A percentile compares a stretch with the other conserved stretches of the same genome.
Conservation (phyloP, 768 basidiomycete genomes). For the Tubosaeta sp. region DNA sequence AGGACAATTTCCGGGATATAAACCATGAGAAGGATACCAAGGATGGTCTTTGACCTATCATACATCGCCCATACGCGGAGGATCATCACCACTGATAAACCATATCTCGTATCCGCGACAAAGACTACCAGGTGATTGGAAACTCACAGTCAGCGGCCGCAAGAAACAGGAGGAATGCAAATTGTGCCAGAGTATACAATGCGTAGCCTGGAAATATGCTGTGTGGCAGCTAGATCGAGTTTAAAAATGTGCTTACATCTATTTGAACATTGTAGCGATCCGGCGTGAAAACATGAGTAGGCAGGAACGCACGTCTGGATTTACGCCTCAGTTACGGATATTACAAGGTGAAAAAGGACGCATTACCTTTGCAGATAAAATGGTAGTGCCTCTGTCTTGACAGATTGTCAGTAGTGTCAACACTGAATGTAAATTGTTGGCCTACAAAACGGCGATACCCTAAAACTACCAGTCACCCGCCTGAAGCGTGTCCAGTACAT, state of each 20-base stretch:
- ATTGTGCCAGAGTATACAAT: background rate
- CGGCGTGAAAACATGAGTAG: background rate
- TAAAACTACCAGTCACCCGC: background rate
- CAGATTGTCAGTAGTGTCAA: background rate
- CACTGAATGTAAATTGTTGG: background rate
- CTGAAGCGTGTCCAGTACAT: background rate
- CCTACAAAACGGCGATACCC: slow-evolving; percentile 1
- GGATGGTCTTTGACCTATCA: background rate
- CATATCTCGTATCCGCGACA: background rate
- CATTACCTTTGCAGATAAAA: background rate
- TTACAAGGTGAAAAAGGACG: background rate
- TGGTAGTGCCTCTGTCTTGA: background rate
- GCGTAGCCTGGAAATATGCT: background rate
- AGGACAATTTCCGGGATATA: slow-evolving; percentile 1
- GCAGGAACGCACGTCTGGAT: background rate
- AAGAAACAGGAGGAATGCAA: slow-evolving; percentile 3
- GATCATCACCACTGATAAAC: slow-evolving; percentile 6
- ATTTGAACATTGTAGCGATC: background rate
- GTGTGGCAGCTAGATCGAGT: too few species aligned
- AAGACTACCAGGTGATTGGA: background rate
- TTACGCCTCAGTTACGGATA: background rate
- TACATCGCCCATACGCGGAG: slow-evolving; percentile 12
- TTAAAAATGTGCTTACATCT: slow-evolving; percentile 4
- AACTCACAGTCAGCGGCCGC: slow-evolving; percentile 5
- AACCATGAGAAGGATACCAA: slow-evolving; percentile 1